These are phyloP conservation scores for Pisolithus sp. DNA, from an alignment of 768 basidiomycete genomes.

Conservation along the genomic window DNA sequence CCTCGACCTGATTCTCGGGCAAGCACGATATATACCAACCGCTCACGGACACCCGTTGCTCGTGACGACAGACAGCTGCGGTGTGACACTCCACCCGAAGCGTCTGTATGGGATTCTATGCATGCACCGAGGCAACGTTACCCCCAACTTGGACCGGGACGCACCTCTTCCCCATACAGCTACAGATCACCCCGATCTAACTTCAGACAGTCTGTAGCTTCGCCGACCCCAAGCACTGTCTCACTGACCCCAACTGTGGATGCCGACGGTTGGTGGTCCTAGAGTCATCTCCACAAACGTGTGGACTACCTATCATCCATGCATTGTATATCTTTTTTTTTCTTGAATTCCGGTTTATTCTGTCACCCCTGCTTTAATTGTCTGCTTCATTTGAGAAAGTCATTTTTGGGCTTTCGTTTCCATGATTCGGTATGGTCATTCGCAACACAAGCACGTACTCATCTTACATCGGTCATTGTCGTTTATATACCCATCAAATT, in stretches of 20 bases:
- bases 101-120: slow-evolving; percentile 73
- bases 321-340: background rate
- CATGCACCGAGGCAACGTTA: slow-evolving; percentile 37
- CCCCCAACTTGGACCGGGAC: slow-evolving; percentile 9
- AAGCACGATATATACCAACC: slow-evolving; percentile 51
- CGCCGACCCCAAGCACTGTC: slow-evolving; percentile 74
- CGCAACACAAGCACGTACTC: background rate
- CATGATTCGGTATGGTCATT: background rate
- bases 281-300: background rate
- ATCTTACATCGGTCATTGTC: slow-evolving; percentile 13
- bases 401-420: background rate
- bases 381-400: background rate
- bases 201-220: slow-evolving; percentile 32
- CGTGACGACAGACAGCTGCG: slow-evolving; percentile 25
- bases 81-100: slow-evolving; percentile 43
- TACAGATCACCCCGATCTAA: slow-evolving; percentile 10
- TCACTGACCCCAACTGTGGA: slow-evolving; percentile 64
- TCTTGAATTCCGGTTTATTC: background rate
- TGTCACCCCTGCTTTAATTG: background rate
- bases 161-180: background rate
- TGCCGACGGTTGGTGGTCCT: slow-evolving; percentile 70
- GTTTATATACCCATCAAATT: slow-evolving; percentile 32
- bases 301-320: background rate
- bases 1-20: slow-evolving; percentile 68
- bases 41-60: slow-evolving; percentile 46